Conservation (phyloP, 371 early-diverging fungal genomes). For the Paraphysoderma sedebokerense region DNA sequence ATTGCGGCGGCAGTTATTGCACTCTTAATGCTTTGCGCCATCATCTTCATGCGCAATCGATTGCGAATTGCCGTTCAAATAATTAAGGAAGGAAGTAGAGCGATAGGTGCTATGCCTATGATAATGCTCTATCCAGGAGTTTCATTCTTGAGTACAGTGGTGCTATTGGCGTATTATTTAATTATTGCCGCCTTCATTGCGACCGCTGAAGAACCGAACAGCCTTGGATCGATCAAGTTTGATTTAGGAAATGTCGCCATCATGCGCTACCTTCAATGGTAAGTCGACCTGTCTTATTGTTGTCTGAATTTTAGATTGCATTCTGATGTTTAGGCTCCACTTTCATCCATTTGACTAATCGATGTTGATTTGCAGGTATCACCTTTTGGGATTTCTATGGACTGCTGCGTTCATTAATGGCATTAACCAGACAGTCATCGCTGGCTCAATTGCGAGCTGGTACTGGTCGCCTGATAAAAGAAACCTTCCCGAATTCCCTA, state of each 20-base stretch:
- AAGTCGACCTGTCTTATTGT: background rate
- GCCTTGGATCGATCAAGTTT: no score
- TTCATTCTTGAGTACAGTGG: background rate
- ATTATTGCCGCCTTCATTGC: background rate
- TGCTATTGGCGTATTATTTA: background rate
- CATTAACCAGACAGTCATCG: no score
- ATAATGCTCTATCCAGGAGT: background rate
- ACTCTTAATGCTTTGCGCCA: no score
- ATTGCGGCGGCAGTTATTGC: no score
- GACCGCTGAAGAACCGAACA: no score
- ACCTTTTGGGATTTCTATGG: no score
- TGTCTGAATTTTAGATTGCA: conserved; percentile 8
- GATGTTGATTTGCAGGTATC: conserved; percentile 22
- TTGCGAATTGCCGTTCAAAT: background rate
- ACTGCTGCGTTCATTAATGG: conserved; percentile 14
- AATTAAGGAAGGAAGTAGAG: background rate
- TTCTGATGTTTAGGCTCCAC: conserved; percentile 23
- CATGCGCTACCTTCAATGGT: background rate
- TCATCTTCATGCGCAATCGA: background rate
- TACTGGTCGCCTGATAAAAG: conserved; percentile 30
- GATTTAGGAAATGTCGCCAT: no score
- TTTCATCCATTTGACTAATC: conserved; percentile 19
- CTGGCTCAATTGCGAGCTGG: no score
- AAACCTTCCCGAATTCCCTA: conserved; percentile 11
- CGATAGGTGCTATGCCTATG: background rate